Base-by-base conservation (phyloP, 768 basidiomycete species). In the Phaeotremella fagi region DNA sequence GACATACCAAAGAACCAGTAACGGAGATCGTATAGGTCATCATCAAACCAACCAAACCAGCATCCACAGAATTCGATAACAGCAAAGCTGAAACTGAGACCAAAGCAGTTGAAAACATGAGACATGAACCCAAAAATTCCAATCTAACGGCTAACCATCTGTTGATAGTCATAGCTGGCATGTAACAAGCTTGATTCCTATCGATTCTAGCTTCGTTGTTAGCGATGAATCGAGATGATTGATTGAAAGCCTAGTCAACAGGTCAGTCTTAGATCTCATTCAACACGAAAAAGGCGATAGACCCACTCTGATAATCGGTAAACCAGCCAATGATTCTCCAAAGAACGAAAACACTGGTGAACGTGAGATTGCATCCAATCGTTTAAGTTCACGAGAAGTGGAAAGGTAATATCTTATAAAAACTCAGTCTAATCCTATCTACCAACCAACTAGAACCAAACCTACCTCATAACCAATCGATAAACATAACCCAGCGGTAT, bases 31-130 rank as follows among this genome's bases (percentile, higher is more conserved):
- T 87, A 70, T 92, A 92, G 0, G 85, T 85, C 58, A 92, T 75
- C 22, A 92, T 85, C 55, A 92, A 78, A 5, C 90, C 90, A 24
- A 92, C 89, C 20, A 91, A 77, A 0, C 88, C 90, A 3, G 89
- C 87, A 75, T 92, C 87, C 9, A 95, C 84, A 15, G 60, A 68
- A 1, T 83, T 82, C 9, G 81, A 85, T 6, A 85, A 84, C 29
- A 83, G 75, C n/a, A 91, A 79, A 0, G 86, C 85, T 7, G 78
- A 70, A 57, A 90, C 77, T 0, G 89, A 81, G 46, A 89, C 76
- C 0, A 79, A 37, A 3, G 86, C 85, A 1, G 86, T 83, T 9
- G 83, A 77, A 46, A 90, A 77, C 58, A 94, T 88, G 60, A 92
- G 85, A 62, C 83, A 73, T 6, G 85, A 81, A 14, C 90, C 90